Evolutionary conservation across 2,329 filamentous ascomycete genomes (phyloP).

Genomic region (Sporothrix dimorphospora): DNA sequence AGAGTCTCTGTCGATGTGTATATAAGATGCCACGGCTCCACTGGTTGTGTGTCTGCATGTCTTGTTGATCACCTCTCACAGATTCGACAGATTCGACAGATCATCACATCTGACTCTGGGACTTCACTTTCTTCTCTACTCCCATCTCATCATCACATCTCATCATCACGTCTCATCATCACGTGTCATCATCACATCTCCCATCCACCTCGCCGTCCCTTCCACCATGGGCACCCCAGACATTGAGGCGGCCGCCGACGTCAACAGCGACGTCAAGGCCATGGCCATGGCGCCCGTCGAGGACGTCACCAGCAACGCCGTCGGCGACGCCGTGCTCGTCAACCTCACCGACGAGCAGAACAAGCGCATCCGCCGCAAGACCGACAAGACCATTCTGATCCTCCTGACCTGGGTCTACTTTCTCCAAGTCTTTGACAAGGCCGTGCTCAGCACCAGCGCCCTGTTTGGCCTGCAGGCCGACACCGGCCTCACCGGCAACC

Average conservation of each 20-base stretch:
- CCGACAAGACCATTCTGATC: slow-evolving; percentile 60
- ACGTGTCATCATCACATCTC: background rate
- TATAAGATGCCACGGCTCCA: slow-evolving; percentile 17
- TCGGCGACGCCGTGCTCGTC: background rate
- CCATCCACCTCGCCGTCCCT: background rate
- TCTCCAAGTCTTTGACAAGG: slow-evolving; percentile 45
- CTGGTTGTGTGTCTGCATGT: background rate
- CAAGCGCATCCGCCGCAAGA: slow-evolving; percentile 62
- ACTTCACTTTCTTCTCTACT: background rate
- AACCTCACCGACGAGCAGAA: slow-evolving; percentile 42
- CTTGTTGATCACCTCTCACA: background rate
- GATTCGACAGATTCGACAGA: background rate
- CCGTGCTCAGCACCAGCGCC: background rate
- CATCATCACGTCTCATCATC: background rate
- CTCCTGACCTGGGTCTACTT: slow-evolving; percentile 63
- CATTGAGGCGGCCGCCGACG: background rate
- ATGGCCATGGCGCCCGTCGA: background rate
- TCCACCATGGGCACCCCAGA: background rate
- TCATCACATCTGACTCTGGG: background rate
- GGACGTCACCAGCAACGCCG: background rate
- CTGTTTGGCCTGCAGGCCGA: slow-evolving; percentile 55
- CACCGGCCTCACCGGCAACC: slow-evolving; percentile 53
- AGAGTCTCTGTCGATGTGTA: background rate
- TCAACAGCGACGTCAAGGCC: background rate
- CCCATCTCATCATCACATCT: no score